These are phyloP conservation scores for Psilocybe azurescens DNA, from an alignment of 768 basidiomycete species.

Conservation along the genomic window DNA sequence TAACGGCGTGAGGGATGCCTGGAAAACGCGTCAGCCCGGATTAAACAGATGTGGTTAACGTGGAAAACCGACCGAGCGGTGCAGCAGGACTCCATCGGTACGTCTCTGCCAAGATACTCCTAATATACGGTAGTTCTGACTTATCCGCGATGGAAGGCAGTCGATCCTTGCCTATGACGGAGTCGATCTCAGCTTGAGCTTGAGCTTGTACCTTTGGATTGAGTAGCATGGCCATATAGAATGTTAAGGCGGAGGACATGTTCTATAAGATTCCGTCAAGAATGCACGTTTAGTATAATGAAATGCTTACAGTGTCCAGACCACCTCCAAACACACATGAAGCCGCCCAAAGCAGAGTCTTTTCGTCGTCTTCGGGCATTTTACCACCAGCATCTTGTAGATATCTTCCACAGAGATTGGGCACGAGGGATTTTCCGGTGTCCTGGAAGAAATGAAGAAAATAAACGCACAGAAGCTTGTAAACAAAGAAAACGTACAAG, in stretches of 20 bases:
- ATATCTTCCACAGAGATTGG: conserved; percentile 40
- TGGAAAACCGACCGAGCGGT: conserved; percentile 38
- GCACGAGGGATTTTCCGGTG: conserved; percentile 44
- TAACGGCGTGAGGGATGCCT: conserved; percentile 28
- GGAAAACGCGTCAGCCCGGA: background rate
- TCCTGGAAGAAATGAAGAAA: conserved; percentile 31
- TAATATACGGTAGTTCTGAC: conserved; percentile 52
- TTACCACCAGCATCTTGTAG: conserved; percentile 29
- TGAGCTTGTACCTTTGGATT: conserved; percentile 48
- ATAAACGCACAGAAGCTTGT: background rate
- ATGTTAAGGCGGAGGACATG: conserved; percentile 46
- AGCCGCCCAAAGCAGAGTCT: conserved; percentile 43
- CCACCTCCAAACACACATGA: conserved; percentile 25
- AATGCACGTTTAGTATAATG: background rate
- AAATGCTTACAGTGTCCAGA: conserved; percentile 22
- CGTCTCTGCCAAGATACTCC: conserved; percentile 50
- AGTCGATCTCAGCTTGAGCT: conserved; percentile 57
- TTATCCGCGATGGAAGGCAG: conserved; percentile 46
- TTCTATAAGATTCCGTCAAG: conserved; percentile 41
- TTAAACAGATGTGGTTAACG: background rate
- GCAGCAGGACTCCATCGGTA: conserved; percentile 50
- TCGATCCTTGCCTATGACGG: conserved; percentile 41
- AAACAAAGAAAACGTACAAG: conserved; percentile 40
- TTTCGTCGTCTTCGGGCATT: conserved; percentile 40
- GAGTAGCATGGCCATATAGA: conserved; percentile 54